Evolutionary conservation across 331 rosid genomes (phyloP).

Genomic region (Acacia pycnantha): DNA sequence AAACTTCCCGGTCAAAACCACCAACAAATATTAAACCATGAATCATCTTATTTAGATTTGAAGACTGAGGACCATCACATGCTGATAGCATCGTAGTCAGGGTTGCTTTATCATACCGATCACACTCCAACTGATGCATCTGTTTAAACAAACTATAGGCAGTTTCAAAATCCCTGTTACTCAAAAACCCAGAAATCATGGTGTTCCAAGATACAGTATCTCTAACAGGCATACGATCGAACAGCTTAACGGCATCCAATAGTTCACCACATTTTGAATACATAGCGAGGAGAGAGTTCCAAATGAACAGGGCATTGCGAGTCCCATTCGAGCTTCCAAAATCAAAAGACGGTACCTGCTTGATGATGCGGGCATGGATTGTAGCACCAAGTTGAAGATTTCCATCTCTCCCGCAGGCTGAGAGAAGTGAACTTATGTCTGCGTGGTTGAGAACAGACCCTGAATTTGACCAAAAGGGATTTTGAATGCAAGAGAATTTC

Average conservation of each 20-base stretch:
- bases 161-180: constrained; percentile 39
- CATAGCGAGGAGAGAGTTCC: constrained; percentile 74
- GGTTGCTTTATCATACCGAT: constrained; percentile 66
- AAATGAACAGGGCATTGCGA: constrained; percentile 46
- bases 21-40: constrained; percentile 64
- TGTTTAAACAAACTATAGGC: constrained; percentile 56
- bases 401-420: constrained; percentile 57
- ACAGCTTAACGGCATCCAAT: constrained; percentile 51
- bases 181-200: constrained; percentile 63
- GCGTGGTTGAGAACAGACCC: constrained; percentile 48
- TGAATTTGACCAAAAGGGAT: constrained; percentile 41
- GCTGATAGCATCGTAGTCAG: constrained; percentile 69
- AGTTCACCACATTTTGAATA: constrained; percentile 49
- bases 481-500: constrained; percentile 43
- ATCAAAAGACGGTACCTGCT: constrained; percentile 32
- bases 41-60: constrained; percentile 46
- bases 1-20: constrained; percentile 61
- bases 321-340: constrained; percentile 15
- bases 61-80: constrained; percentile 55
- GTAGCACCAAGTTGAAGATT: constrained; percentile 66
- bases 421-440: constrained; percentile 50
- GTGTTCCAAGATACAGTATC: constrained; percentile 85
- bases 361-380: constrained; percentile 72
- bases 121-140: constrained; percentile 39
- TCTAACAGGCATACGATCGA: constrained; percentile 57